Evolutionary conservation across 2,329 filamentous ascomycete species (phyloP), one percentile per base, ranked within the genome.

Genomic region (Calonectria henricotiae): DNA sequence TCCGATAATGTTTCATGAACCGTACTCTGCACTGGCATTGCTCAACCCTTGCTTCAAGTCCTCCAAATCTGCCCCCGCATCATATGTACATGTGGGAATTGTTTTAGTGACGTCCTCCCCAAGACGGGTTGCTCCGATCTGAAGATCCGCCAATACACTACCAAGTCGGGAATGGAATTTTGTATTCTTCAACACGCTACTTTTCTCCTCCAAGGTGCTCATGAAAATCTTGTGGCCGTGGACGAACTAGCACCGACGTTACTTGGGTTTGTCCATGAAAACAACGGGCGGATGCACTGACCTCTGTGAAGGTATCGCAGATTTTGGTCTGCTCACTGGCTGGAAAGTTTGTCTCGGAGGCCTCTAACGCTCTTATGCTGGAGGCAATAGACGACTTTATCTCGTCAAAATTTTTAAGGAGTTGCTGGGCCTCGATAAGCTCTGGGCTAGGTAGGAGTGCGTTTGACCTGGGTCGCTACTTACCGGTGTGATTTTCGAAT

Each of bases 61-160:
- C 55, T 61, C 39, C 35, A 61, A 44, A 61, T 61, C 20, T 43
- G 23, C 39, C 55, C 39, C 39, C 55, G 55, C 55, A 32, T 61
- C 37, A 17, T 41, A 27, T 27, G 23, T 61, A 23, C 55, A 61
- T 27, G 55, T 61, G 7, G 55, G 55, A 32, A 61, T 44, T 8
- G 55, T 43, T 23, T 27, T 44, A 1, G 39, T 37, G 13, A 61
- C 17, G 39, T 20, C 39, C 5, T 32, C 8, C 5, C 55, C 55
- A 32, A 61, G 37, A 3, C 15, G 37, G 8, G n/a, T 23, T 5
- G 37, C 55, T 20, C 23, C 37, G 6, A 15, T 37, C 4, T 17
- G 7, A 1, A 61, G 39, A 3, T 61, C 39, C 23, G 3, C 23
- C 15, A 61, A 32, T 13, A n/a, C 55, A 23, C 37, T 30, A 25